Evolutionary conservation across 1,139 yeast genomes (phyloP), one percentile per base, ranked within the genome.

Genomic region (Eremothecium coryli): DNA sequence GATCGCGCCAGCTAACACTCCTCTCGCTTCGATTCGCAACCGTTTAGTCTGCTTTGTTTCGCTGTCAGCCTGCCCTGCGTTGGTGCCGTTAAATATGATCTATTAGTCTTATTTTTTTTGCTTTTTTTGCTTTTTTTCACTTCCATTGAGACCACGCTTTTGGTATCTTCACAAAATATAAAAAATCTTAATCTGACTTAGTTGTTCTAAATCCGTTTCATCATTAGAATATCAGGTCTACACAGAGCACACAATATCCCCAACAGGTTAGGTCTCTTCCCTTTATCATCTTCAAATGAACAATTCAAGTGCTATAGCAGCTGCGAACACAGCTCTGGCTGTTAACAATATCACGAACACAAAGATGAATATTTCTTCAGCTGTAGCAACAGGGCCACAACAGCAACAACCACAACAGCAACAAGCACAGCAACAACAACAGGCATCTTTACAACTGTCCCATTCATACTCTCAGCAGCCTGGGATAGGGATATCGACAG

Each of bases 341-440:
- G 38, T 31, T 11, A 31, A 31, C 29, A 24, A 30, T 18, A 23
- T 34, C 26, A 26, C 38, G 16, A 31, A 35, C 29, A 35, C 29
- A 18, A 35, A 27, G 29, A 35, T 35, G 38, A 35, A 35, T 20
- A 29, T 16, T 11, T 16, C 30, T n/a, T 27, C 30, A 11, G 16
- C 28, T n/a, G 16, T 16, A n/a, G 9, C 22, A 20, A 7, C 22
- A 20, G 9, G 9, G 7, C 22, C 22, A 20, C 22, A 7, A 7
- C 22, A 7, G 10, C 26, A 9, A 14, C 26, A 23, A 23, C 26
- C 8, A 23, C 32, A 33, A 11, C 32, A 33, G 13, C 18, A 23
- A n/a, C 24, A 25, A 16, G 18, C 24, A 4, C 33, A 29, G 14
- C 28, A 16, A 25, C 33, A 17, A 7, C 36, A 33, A 10, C 34